These are phyloP conservation scores for Fusarium nygamai DNA, from an alignment of 2,329 filamentous ascomycete species.

Conservation along the genomic window DNA sequence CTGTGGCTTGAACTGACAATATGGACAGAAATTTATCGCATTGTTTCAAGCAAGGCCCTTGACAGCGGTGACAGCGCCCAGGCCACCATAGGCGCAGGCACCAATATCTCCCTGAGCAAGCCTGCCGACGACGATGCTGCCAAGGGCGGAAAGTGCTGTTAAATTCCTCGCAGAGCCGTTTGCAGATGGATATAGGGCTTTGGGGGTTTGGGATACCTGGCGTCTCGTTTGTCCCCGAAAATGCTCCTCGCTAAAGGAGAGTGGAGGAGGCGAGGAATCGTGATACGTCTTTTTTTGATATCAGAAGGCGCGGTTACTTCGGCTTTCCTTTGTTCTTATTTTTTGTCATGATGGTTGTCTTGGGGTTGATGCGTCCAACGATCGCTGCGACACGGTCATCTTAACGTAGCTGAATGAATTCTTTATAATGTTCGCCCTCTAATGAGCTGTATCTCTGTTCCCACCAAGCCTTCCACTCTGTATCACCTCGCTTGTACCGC, in stretches of 20 bases:
- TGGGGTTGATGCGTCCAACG: constrained; percentile 51
- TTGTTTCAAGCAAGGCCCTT: constrained; percentile 96
- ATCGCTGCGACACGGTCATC: constrained; percentile 50
- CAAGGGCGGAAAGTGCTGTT: constrained; percentile 87
- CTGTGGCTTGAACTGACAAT: constrained; percentile 17
- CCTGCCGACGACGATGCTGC: constrained; percentile 78
- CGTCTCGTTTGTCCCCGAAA: constrained; percentile 49
- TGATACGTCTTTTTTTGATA: constrained; percentile 52
- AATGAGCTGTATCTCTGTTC: not conserved
- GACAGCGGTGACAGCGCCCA: constrained; percentile 87
- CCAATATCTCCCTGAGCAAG: constrained; percentile 88
- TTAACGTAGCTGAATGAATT: constrained; percentile 54
- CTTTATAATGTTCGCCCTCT: constrained; percentile 47
- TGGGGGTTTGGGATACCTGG: constrained; percentile 47
- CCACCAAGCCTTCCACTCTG: not conserved
- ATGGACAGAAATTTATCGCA: constrained; percentile 92
- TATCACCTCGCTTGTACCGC: not conserved
- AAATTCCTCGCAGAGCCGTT: constrained; percentile 49
- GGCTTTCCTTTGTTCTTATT: constrained; percentile 54
- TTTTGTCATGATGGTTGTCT: constrained; percentile 50
- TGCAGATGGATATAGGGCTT: constrained; percentile 42
- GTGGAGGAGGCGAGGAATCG: constrained; percentile 48
- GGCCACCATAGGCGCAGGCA: constrained; percentile 81
- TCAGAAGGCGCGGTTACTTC: constrained; percentile 54
- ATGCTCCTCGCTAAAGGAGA: constrained; percentile 48